Conservation (phyloP, 495 filamentous ascomycete species). For the Rhypophila decipiens region DNA sequence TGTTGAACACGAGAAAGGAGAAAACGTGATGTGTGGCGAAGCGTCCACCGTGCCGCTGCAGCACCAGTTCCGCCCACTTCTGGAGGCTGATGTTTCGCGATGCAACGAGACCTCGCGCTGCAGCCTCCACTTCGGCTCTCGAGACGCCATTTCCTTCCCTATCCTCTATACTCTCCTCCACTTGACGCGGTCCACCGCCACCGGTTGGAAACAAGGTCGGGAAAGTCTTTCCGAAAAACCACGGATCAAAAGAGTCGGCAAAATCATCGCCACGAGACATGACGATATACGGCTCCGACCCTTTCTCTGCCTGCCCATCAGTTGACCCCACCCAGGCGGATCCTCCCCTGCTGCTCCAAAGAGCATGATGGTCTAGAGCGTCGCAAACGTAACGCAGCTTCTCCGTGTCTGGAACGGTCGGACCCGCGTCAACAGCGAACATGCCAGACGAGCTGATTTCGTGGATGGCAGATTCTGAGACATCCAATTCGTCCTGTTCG, state of each 20-base stretch:
- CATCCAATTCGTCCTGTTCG: no score
- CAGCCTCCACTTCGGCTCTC: neutral
- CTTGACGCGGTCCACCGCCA: neutral
- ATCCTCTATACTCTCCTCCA: neutral
- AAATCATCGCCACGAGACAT: neutral
- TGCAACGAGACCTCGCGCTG: neutral
- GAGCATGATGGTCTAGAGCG: no score
- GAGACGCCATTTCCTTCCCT: neutral
- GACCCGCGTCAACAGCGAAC: neutral
- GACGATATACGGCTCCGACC: neutral
- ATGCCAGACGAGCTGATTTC: neutral
- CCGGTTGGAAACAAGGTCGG: neutral
- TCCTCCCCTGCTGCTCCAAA: no score
- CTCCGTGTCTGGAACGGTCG: neutral
- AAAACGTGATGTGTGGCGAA: neutral
- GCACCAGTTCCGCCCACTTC: neutral
- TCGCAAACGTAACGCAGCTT: neutral
- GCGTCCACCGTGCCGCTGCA: neutral
- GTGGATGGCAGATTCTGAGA: no score
- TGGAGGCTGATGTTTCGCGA: neutral
- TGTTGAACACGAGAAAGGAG: neutral
- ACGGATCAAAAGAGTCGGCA: neutral
- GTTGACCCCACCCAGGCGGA: no score
- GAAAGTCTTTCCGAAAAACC: neutral
- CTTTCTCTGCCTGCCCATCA: no score